A percentile compares a stretch with the other conserved stretches of the same genome.
These are phyloP conservation scores for Thermothelomyces thermophilus DNA, from an alignment of 2,329 filamentous ascomycete species.

Conservation along the genomic window DNA sequence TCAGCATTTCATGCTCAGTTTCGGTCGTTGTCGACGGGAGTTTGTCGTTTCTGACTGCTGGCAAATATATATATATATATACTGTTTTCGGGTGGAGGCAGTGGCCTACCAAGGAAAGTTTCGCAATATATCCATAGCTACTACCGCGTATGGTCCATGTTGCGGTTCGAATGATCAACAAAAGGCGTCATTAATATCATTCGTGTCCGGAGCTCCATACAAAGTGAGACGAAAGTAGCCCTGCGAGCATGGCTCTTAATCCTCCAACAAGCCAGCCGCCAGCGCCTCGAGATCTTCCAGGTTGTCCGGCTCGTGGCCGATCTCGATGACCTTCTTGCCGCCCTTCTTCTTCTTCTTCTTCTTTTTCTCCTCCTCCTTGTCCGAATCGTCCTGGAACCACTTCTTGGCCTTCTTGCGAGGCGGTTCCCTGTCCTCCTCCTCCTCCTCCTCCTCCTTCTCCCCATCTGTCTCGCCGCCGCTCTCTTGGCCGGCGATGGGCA, in stretches of 20 bases:
- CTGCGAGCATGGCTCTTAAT: no score
- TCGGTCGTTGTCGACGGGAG: no score
- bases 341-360: constrained; percentile 46
- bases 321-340: constrained; percentile 52
- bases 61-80: no score
- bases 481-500: constrained; percentile 42
- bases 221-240: no score
- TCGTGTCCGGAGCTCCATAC: background rate
- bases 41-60: no score
- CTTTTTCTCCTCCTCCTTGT: constrained; percentile 35
- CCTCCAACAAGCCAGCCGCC: constrained; percentile 63
- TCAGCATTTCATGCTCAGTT: no score
- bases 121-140: no score
- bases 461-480: constrained; percentile 24
- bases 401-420: constrained; percentile 48
- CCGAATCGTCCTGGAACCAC: constrained; percentile 61
- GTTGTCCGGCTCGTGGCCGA: constrained; percentile 65
- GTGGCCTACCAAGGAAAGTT: no score
- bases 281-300: constrained; percentile 72
- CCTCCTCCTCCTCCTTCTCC: constrained; percentile 27
- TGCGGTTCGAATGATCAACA: no score
- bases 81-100: no score
- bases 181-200: no score
- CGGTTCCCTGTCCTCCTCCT: constrained; percentile 35
- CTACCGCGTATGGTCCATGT: no score